Base-by-base conservation (phyloP, 2,329 filamentous ascomycete genomes). In the Hypoxylon sp. region DNA sequence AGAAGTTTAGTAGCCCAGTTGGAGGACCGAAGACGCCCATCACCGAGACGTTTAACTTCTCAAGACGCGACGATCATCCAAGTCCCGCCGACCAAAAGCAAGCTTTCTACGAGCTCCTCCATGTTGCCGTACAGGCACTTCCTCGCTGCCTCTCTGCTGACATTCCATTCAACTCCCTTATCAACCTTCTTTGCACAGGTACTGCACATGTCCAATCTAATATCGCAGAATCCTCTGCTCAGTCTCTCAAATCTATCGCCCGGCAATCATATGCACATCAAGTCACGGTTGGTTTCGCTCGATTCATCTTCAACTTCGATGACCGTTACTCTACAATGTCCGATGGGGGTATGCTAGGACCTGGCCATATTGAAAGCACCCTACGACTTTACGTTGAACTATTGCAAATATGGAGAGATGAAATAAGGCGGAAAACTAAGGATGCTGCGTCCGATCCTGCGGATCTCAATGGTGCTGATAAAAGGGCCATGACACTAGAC, bases 301-400 rank as follows among this genome's bases (percentile, higher is more conserved):
- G 94, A 25, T 99, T 98, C 80, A 99, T 99, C 58, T 99, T 99
- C 82, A 97, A 96, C 73, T 99, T 98, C 78, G 97, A 99, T 78
- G 94, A 97, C 72, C 90, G 94, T 23, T 99, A 99, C 79, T 93
- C 95, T 0, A 98, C 96, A 32, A 98, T 98, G 90, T 97, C 94
- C 9, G 96, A 99, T 75, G 96, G 97, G 32, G 96, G 96, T 2
- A 96, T 99, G 90, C 89, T 99, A 23, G 96, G 95, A 0, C 90
- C 93, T 34, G 93, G 91, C 3, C 96, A 99, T 75, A 98, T 99
- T 63, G 96, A 99, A 78, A 97, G 91, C 72, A 99, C 96, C 0
- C 80, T 99, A 19, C 91, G 92, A 69, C 85, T 99, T 10, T 99
- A 99, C 75, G 93, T 98, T 28, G 94, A 99, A 79, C 82, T 99